Percentiles rank a stretch among this genome's conserved stretches.
Evolutionary conservation across 139 green algal species (phyloP).

Genomic region (Limnomonas spitsbergensis): DNA sequence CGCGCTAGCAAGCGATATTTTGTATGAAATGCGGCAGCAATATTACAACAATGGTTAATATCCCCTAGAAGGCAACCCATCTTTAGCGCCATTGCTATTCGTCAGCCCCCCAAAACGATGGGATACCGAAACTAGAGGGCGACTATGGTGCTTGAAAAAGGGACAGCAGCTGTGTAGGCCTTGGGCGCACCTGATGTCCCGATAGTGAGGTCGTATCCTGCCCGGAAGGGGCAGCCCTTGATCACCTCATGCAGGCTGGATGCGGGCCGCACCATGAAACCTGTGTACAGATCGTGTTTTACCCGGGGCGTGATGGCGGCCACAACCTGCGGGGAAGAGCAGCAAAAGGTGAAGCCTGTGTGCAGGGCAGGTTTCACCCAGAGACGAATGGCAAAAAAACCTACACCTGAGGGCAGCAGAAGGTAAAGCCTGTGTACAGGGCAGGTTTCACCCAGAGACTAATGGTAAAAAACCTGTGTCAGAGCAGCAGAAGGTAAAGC

Average conservation of each 20-base stretch:
- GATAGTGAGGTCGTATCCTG: constrained; percentile 73
- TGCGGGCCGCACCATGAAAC: constrained; percentile 77
- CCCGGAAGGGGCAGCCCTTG: constrained; percentile 53
- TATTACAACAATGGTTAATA: no score
- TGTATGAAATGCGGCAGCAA: no score
- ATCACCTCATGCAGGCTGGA: constrained; percentile 58
- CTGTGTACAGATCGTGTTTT: constrained; percentile 76
- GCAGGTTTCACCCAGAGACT: background rate
- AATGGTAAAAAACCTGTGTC: background rate
- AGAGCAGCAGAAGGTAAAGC: background rate
- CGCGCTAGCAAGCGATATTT: no score
- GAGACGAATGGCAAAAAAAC: background rate
- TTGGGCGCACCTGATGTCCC: constrained; percentile 26
- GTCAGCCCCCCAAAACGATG: no score
- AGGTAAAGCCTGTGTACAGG: constrained; percentile 2
- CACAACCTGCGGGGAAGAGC: constrained; percentile 27
- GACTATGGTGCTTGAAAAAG: background rate
- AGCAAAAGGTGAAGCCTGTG: background rate
- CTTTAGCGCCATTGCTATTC: no score
- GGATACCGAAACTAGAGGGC: background rate
- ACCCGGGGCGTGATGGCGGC: constrained; percentile 52
- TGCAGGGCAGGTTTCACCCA: background rate
- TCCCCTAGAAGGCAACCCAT: no score
- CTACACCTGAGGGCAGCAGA: background rate
- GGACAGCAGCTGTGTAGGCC: background rate